Conservation (phyloP, 106 monocot genomes). For the Alisma plantagoaquatica region DNA sequence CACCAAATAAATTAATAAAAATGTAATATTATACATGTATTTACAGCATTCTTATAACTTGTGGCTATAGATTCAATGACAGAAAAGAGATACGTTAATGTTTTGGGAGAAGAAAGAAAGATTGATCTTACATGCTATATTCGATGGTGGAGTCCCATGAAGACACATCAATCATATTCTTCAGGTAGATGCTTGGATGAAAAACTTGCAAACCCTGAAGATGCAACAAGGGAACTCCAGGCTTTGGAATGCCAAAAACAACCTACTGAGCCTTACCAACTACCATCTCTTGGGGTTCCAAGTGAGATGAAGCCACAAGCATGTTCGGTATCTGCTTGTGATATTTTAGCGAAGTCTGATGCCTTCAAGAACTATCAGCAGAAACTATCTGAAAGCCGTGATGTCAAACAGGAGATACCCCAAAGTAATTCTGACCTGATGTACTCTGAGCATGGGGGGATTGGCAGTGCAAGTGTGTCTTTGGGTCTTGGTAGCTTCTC, state of each 20-base stretch:
- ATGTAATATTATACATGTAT: too few relatives aligned
- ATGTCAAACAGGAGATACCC: constrained; percentile 20
- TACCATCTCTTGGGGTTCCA: constrained; percentile 53
- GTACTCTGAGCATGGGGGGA: constrained; percentile 23
- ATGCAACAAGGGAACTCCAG: constrained; percentile 47
- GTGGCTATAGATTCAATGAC: constrained; percentile 33
- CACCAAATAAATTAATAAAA: too few relatives aligned
- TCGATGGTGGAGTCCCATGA: constrained; percentile 76
- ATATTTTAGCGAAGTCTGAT: constrained; percentile 58
- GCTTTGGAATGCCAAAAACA: constrained; percentile 36
- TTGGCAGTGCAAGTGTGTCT: constrained; percentile 24
- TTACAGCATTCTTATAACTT: too few relatives aligned
- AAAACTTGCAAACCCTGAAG: constrained; percentile 25
- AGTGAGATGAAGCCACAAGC: constrained; percentile 24
- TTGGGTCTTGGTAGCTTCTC: constrained; percentile 24
- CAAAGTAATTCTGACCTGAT: constrained; percentile 23
- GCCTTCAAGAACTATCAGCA: constrained; percentile 75
- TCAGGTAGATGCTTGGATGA: constrained; percentile 9
- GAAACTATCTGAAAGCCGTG: constrained; percentile 29
- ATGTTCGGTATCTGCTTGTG: constrained; percentile 39
- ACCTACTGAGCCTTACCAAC: constrained; percentile 62
- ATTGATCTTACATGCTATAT: constrained; percentile 76
- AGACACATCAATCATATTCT: constrained; percentile 30
- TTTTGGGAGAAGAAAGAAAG: constrained; percentile 64
- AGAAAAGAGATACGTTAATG: constrained; percentile 41